Conservation (phyloP, 2,329 filamentous ascomycete genomes). For the Aspergillus sp. region DNA sequence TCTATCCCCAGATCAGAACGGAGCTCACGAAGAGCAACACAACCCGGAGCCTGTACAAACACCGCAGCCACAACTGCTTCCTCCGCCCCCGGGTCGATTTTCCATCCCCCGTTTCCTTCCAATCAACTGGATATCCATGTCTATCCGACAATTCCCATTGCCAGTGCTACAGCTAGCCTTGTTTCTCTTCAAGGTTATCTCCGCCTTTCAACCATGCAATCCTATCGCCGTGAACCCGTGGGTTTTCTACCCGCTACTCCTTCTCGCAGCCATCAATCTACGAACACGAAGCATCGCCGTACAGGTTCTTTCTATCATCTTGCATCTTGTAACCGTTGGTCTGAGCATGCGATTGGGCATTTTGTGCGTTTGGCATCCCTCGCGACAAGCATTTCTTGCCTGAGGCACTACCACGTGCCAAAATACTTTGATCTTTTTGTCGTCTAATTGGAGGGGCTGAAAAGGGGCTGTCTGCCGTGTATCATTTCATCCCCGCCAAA, state of each 20-base stretch:
- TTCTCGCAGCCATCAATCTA: constrained; percentile 63
- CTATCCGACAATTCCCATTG: constrained; percentile 28
- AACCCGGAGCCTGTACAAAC: background rate
- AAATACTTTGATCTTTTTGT: too few relatives aligned
- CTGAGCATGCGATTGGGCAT: constrained; percentile 33
- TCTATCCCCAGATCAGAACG: constrained; percentile 15
- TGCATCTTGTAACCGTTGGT: constrained; percentile 45
- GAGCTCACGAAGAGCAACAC: constrained; percentile 9
- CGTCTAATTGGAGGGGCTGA: too few relatives aligned
- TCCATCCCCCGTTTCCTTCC: constrained; percentile 14
- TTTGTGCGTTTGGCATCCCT: constrained; percentile 26
- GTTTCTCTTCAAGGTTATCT: constrained; percentile 65
- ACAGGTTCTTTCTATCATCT: constrained; percentile 38
- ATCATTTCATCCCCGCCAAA: too few relatives aligned
- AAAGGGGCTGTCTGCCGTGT: too few relatives aligned
- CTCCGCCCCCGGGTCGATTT: constrained; percentile 34
- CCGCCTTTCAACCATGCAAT: constrained; percentile 63
- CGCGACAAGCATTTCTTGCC: background rate
- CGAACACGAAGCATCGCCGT: constrained; percentile 28
- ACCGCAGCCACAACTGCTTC: constrained; percentile 33
- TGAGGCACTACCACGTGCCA: too few relatives aligned
- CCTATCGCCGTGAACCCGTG: constrained; percentile 64
- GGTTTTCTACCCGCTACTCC: constrained; percentile 63
- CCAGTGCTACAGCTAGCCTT: constrained; percentile 51
- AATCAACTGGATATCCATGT: constrained; percentile 16